A percentile compares a stretch with the other conserved stretches of the same genome.
These are phyloP conservation scores for Neurospora cerealis DNA, from an alignment of 495 filamentous ascomycete genomes.

Conservation along the genomic window DNA sequence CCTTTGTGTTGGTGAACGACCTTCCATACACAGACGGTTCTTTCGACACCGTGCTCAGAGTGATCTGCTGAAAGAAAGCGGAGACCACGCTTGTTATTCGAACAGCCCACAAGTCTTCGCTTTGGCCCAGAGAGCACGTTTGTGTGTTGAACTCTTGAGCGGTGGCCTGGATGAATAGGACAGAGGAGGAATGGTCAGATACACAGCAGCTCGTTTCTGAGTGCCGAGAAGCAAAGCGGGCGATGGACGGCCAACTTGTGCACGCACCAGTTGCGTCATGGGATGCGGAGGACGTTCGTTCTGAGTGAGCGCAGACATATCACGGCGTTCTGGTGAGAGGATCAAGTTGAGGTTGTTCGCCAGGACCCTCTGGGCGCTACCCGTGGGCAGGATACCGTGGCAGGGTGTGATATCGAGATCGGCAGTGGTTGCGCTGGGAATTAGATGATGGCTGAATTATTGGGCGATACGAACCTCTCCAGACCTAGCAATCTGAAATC, in stretches of 20 bases:
- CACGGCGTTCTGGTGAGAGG: neutral
- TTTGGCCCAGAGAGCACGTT: neutral
- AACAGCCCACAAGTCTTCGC: neutral
- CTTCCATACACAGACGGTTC: fast-evolving
- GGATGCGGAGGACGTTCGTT: neutral
- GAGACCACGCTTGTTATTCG: neutral
- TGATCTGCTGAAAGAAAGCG: neutral
- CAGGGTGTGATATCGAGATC: neutral
- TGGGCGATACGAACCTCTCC: neutral
- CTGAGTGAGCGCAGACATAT: neutral
- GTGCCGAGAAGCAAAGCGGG: neutral
- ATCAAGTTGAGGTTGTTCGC: neutral
- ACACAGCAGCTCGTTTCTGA: neutral
- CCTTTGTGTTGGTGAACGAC: neutral
- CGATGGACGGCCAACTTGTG: neutral
- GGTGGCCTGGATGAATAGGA: neutral
- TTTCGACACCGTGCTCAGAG: neutral
- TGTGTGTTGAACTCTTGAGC: neutral
- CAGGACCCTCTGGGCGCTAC: neutral
- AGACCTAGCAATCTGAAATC: neutral
- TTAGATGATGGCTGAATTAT: neutral
- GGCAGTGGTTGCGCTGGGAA: neutral
- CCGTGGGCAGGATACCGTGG: neutral
- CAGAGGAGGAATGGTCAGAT: neutral
- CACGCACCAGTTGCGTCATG: neutral